phyloP scores from a whole-genome alignment of 306 rosid species.

The Prunus davidiana region DNA sequence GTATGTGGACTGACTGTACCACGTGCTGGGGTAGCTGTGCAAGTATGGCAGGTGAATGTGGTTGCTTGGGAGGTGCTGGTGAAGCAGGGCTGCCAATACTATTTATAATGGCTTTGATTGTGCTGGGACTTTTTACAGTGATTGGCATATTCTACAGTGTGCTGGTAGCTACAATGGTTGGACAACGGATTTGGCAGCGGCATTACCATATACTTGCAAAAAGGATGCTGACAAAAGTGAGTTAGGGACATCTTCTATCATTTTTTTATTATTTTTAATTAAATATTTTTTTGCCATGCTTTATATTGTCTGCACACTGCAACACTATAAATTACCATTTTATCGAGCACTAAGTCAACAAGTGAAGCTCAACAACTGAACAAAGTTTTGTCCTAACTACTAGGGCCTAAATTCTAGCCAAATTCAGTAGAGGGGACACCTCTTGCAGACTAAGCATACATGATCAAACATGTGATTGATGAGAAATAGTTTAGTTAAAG shows the following conservation, averaged over 20 bases:
- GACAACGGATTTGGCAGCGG: slow-evolving; percentile 98
- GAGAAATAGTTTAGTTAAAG: background rate
- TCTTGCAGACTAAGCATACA: slow-evolving; percentile 1
- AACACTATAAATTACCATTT: slow-evolving; percentile 6
- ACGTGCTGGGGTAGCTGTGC: slow-evolving; percentile 98
- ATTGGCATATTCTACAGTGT: slow-evolving; percentile 97
- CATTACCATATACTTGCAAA: slow-evolving; percentile 98
- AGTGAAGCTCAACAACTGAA: slow-evolving; percentile 6
- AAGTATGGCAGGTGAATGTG: slow-evolving; percentile 90
- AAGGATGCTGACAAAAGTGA: slow-evolving; percentile 95
- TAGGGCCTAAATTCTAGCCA: slow-evolving; percentile 13
- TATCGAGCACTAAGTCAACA: slow-evolving; percentile 3
- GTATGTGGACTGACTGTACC: slow-evolving; percentile 99
- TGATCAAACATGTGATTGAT: background rate
- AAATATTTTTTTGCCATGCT: background rate
- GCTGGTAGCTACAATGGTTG: slow-evolving; percentile 99
- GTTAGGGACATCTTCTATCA: slow-evolving; percentile 22
- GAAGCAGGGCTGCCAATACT: slow-evolving; percentile 94
- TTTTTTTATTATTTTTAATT: background rate
- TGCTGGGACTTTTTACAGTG: slow-evolving; percentile 85
- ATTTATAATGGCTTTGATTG: slow-evolving; percentile 82
- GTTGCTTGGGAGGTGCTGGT: slow-evolving; percentile 98
- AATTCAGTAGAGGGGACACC: background rate
- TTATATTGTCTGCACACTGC: slow-evolving; percentile 11
- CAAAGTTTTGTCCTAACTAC: background rate